Conservation (phyloP, 1,139 yeast genomes). For the Candida anutae region DNA sequence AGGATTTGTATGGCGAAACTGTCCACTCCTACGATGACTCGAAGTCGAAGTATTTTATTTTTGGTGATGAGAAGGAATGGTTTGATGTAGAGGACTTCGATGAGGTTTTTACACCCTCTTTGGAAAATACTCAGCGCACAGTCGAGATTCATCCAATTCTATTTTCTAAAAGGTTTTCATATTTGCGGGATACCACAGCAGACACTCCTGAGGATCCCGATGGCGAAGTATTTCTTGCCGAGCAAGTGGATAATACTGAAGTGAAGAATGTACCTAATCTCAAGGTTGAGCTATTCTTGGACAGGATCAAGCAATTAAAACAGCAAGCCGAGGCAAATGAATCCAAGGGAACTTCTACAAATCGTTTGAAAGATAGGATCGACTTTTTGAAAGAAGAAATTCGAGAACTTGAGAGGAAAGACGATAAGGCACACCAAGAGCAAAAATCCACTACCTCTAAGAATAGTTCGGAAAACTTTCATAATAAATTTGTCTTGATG, state of each 20-base stretch:
- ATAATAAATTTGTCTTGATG: slow-evolving; percentile 33
- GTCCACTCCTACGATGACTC: slow-evolving; percentile 4
- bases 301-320: slow-evolving; percentile 22
- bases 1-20: slow-evolving; percentile 16
- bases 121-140: slow-evolving; percentile 14
- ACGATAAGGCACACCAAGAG: slow-evolving; percentile 1
- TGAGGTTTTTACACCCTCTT: slow-evolving; percentile 28
- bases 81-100: slow-evolving; percentile 36
- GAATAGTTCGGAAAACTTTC: slow-evolving; percentile 17
- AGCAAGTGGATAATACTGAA: slow-evolving; percentile 22
- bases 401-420: slow-evolving; percentile 5
- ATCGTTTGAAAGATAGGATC: slow-evolving; percentile 14
- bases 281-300: slow-evolving; percentile 18
- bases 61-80: slow-evolving; percentile 33
- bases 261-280: slow-evolving; percentile 21
- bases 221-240: slow-evolving; percentile 8
- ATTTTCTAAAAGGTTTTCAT: slow-evolving; percentile 31
- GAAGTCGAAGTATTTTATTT: slow-evolving; percentile 15
- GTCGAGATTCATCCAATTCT: slow-evolving; percentile 27
- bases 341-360: slow-evolving; percentile 5
- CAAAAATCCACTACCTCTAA: neutral
- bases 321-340: slow-evolving; percentile 12
- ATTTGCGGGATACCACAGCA: slow-evolving; percentile 27
- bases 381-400: slow-evolving; percentile 18
- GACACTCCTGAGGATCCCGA: slow-evolving; percentile 8